Conservation (phyloP, 163 green algal genomes). For the Volvox carteri region DNA sequence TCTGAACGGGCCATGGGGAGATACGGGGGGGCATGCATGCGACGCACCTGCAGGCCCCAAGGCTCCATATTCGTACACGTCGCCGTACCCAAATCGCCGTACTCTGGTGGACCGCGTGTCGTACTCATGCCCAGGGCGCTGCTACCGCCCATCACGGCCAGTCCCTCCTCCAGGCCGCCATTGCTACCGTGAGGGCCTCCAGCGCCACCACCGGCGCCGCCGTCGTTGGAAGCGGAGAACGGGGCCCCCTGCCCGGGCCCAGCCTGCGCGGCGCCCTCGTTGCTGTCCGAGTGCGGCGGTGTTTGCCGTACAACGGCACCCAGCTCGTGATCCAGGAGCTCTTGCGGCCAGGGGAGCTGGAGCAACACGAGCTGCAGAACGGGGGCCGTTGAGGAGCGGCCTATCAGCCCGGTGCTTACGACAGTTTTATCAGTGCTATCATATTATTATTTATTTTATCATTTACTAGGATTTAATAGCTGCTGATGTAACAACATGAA, state of each 20-base stretch:
- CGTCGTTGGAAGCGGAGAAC: neutral
- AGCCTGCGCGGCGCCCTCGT: neutral
- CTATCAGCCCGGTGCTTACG: too few relatives aligned
- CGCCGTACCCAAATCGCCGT: neutral
- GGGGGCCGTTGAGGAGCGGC: too few relatives aligned
- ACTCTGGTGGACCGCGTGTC: neutral
- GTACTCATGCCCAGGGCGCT: neutral
- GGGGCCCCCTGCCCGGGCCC: neutral
- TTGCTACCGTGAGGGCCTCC: neutral
- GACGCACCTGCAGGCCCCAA: slow-evolving; percentile 45
- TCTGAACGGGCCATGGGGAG: too few relatives aligned
- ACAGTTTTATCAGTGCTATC: too few relatives aligned
- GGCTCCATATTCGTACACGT: neutral
- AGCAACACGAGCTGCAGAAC: slow-evolving; percentile 4
- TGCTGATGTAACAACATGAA: too few relatives aligned
- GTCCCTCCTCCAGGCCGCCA: neutral
- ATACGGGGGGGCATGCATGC: too few relatives aligned
- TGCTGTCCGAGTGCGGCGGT: slow-evolving; percentile 10
- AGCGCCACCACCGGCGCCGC: neutral
- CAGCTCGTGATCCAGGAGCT: slow-evolving; percentile 45
- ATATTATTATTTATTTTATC: too few relatives aligned
- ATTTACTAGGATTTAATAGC: too few relatives aligned
- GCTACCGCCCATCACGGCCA: neutral
- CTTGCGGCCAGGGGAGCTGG: slow-evolving; percentile 38
- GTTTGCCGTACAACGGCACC: slow-evolving; percentile 14